Conservation (phyloP, 805 yeast genomes). For the Candida pseudofarinosa region DNA sequence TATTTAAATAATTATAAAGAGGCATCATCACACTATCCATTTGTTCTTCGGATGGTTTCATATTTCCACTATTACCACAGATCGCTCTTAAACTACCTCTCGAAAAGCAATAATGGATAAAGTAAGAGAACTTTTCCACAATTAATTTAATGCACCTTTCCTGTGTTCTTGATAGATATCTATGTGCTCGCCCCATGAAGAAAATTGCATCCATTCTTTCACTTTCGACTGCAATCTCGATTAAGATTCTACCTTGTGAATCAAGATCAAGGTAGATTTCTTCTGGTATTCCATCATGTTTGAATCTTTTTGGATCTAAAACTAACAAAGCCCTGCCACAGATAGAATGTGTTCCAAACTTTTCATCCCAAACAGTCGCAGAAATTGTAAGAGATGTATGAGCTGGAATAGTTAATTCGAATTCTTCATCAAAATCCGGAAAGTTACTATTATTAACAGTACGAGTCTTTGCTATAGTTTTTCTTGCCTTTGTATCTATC, state of each 20-base stretch:
- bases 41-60: constrained; percentile 41
- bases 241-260: constrained; percentile 61
- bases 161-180: constrained; percentile 59
- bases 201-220: constrained; percentile 80
- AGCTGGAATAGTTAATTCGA: constrained; percentile 49
- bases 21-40: constrained; percentile 68
- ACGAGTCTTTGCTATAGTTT: constrained; percentile 66
- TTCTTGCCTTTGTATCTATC: constrained; percentile 50
- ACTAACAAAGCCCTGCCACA: constrained; percentile 62
- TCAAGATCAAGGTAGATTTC: constrained; percentile 57
- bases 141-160: constrained; percentile 65
- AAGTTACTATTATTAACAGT: constrained; percentile 54
- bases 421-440: constrained; percentile 88
- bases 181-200: constrained; percentile 70
- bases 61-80: constrained; percentile 48
- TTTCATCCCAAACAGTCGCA: constrained; percentile 69
- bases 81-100: constrained; percentile 51
- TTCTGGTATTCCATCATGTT: constrained; percentile 65
- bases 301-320: constrained; percentile 58
- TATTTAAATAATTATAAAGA: constrained; percentile 67
- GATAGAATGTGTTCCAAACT: constrained; percentile 51
- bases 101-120: constrained; percentile 57
- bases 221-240: constrained; percentile 71
- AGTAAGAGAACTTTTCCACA: constrained; percentile 68
- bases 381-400: constrained; percentile 45